phyloP scores from a whole-genome alignment of 345 rosid genomes.

The Salix caprea region DNA sequence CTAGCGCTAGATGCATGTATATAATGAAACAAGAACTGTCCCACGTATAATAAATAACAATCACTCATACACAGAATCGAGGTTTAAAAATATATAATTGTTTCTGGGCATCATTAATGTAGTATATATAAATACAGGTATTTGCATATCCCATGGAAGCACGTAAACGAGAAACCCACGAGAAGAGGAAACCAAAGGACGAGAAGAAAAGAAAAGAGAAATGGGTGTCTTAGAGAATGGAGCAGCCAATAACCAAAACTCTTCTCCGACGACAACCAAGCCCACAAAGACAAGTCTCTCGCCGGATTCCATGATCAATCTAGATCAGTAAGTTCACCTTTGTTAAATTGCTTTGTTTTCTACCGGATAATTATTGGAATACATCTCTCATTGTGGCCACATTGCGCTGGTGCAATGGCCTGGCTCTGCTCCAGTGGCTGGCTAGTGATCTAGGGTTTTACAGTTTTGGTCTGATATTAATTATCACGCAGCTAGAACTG shows the following conservation, averaged over 20 bases:
- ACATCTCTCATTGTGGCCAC: background rate
- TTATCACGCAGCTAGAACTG: too few species aligned
- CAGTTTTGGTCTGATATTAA: background rate
- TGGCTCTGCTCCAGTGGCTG: background rate
- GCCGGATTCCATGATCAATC: conserved; percentile 31
- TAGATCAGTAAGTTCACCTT: conserved; percentile 34
- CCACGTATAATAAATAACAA: too few species aligned
- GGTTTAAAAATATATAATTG: too few species aligned
- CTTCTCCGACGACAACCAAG: background rate
- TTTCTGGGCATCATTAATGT: too few species aligned
- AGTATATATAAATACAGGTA: too few species aligned
- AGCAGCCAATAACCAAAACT: background rate
- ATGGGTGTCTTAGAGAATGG: background rate
- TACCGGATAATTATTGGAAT: background rate
- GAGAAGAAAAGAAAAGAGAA: background rate
- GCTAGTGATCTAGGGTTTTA: background rate
- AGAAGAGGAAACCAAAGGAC: too few species aligned
- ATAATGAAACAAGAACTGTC: too few species aligned
- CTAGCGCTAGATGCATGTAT: too few species aligned
- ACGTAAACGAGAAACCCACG: too few species aligned
- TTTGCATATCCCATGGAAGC: too few species aligned
- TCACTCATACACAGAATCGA: too few species aligned
- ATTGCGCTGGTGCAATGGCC: background rate
- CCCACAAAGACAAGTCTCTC: background rate
- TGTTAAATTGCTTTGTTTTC: background rate